Conservation (phyloP, 1,284 basidiomycete species). For the Cutaneotrichosporon cavernicola region DNA sequence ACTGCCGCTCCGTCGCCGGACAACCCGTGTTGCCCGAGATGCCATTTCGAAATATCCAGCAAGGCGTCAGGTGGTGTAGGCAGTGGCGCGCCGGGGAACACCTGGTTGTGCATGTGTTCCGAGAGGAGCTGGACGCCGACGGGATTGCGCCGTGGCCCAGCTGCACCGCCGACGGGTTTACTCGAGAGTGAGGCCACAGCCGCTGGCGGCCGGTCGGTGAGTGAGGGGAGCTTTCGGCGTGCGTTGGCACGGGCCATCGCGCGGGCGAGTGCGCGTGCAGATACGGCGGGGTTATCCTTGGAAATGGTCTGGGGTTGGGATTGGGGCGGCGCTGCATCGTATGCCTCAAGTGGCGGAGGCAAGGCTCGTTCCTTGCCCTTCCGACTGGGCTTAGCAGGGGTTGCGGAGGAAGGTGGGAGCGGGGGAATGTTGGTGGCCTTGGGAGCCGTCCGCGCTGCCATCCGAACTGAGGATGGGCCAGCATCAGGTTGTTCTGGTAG, state of each 20-base stretch:
- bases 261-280: not conserved
- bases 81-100: slow-evolving; percentile 72
- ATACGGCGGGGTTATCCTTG: not conserved
- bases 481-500: slow-evolving; percentile 1
- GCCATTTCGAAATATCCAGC: slow-evolving; percentile 72
- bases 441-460: not conserved
- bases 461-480: not conserved
- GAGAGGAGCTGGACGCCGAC: slow-evolving; percentile 92
- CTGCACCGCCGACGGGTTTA: not conserved
- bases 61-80: slow-evolving; percentile 64
- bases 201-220: not conserved
- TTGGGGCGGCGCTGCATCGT: not conserved
- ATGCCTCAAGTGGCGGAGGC: slow-evolving; percentile 1
- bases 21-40: slow-evolving; percentile 75
- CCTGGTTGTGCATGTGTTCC: slow-evolving; percentile 70
- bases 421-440: not conserved
- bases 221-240: not conserved
- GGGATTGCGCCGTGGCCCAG: slow-evolving; percentile 64
- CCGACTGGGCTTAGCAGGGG: slow-evolving; percentile 1
- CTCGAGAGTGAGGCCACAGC: not conserved
- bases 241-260: not conserved
- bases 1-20: slow-evolving; percentile 76
- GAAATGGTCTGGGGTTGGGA: not conserved
- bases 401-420: not conserved
- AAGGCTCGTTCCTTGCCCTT: slow-evolving; percentile 36